Evolutionary conservation across 1,284 basidiomycete species (phyloP), one percentile per base, ranked within the genome.

Genomic region (Melampsora americana): DNA sequence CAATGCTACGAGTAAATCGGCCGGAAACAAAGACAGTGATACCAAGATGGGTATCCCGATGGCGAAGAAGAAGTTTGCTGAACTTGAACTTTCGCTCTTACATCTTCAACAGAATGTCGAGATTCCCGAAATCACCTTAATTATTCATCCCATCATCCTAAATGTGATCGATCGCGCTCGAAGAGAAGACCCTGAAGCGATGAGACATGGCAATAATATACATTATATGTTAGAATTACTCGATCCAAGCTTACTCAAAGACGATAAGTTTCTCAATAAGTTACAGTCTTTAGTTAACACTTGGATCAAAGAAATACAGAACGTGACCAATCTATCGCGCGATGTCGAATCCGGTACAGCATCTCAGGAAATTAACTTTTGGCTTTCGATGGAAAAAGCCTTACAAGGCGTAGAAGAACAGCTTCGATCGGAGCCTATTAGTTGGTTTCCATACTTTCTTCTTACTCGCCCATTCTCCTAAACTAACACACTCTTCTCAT

Each of bases 91-190:
- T n/a, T 95, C 92, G 5, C 86, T 99, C 9, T 86, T 98, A 6
- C 96, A 99, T 82, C 87, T 99, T 2, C 96, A 99, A 82, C 95
- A 99, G 84, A 98, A 98, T 81, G 95, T 98, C 79, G 95, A 98
- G 85, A 98, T 99, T 65, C 96, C 96, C 0, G 93, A 98, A 83
- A 96, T 94, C 18, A 90, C 93, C 79, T 89, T 99, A 26, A 86
- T 91, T 78, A 92, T 98, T 61, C 95, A 99, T 81, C 93, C 94
- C 23, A 87, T 89, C 78, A 92, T 99, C 77, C 89, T 93, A 78
- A 87, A 89, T 66, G 92, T 94, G 0, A 92, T 98, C 35, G 91
- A 93, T 84, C 67, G 82, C 80, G 28, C 44, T 16, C 35, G 61
- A n/a, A 50, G 62, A 48, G 42, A 67, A 20, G 39, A 61, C n/a